phyloP scores from a whole-genome alignment of 139 green algal species.

The Gonium pectorale region DNA sequence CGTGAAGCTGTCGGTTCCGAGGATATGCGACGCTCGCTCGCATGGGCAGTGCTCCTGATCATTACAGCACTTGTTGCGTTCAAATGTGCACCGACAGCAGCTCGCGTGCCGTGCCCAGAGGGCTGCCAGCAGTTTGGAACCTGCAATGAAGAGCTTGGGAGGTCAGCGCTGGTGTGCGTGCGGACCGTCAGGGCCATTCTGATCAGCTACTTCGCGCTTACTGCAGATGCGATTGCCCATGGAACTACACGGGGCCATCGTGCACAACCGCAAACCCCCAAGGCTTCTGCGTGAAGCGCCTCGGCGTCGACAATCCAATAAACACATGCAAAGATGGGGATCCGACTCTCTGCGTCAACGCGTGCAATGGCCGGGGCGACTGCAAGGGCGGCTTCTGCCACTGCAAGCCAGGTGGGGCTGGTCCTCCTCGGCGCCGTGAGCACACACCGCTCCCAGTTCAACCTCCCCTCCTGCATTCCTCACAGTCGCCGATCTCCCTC shows the following conservation, averaged over 20 bases:
- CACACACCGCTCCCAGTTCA: no score
- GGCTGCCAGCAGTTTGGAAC: slow-evolving; percentile 35
- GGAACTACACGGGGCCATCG: slow-evolving; percentile 49
- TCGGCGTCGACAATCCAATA: slow-evolving; percentile 48
- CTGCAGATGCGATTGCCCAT: slow-evolving; percentile 54
- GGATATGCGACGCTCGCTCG: no score
- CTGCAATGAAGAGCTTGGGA: slow-evolving; percentile 35
- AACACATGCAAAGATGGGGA: slow-evolving; percentile 48
- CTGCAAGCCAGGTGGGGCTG: slow-evolving; percentile 40
- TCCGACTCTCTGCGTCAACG: slow-evolving; percentile 45
- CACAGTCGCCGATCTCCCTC: no score
- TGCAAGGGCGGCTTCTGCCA: slow-evolving; percentile 54
- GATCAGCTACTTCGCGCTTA: no score
- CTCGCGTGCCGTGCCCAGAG: slow-evolving; percentile 1
- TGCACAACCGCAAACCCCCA: slow-evolving; percentile 5
- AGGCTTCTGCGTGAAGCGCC: slow-evolving; percentile 51
- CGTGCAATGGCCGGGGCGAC: slow-evolving; percentile 44
- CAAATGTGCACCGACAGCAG: background rate
- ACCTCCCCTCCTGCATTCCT: no score
- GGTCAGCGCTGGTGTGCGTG: background rate
- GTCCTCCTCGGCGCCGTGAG: background rate
- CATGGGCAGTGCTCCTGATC: background rate
- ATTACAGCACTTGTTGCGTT: background rate
- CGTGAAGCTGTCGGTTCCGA: no score
- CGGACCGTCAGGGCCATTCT: background rate